These are phyloP conservation scores for Truncatella angustata DNA, from an alignment of 2,329 filamentous ascomycete species.

Conservation along the genomic window DNA sequence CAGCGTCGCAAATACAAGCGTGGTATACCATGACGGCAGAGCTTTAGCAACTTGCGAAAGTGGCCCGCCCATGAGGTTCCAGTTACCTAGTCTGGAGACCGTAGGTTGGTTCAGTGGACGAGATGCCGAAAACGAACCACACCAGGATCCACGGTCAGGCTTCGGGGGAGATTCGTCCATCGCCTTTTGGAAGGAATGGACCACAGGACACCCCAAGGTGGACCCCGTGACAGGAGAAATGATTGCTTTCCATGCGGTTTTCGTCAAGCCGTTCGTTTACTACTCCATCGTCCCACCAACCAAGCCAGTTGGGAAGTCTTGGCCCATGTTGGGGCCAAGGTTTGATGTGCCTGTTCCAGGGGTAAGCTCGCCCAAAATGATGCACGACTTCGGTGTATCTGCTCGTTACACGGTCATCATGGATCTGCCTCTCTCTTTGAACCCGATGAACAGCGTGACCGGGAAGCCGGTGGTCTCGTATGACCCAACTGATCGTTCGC, in stretches of 20 bases:
- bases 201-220: constrained; percentile 67
- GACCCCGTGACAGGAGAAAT: constrained; percentile 64
- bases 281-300: constrained; percentile 50
- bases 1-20: constrained; percentile 67
- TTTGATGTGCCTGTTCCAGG: constrained; percentile 60
- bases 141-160: constrained; percentile 23
- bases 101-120: constrained; percentile 69
- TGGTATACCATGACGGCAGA: constrained; percentile 67
- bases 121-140: constrained; percentile 48
- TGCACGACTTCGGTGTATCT: constrained; percentile 75
- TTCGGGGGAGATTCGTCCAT: constrained; percentile 57
- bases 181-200: constrained; percentile 68
- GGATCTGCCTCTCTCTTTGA: constrained; percentile 65
- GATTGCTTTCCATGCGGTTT: constrained; percentile 66
- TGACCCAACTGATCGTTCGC: constrained; percentile 52
- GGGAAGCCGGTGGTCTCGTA: constrained; percentile 59
- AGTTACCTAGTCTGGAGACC: constrained; percentile 63
- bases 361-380: constrained; percentile 65
- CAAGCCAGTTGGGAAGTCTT: constrained; percentile 21
- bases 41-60: constrained; percentile 70
- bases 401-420: constrained; percentile 62
- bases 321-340: constrained; percentile 22
- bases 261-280: constrained; percentile 63
- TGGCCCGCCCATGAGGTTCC: constrained; percentile 65
- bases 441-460: constrained; percentile 58